A percentile compares a stretch with the other conserved stretches of the same genome.
phyloP scores from a whole-genome alignment of 2,329 filamentous ascomycete species.

The Fusarium sp. region DNA sequence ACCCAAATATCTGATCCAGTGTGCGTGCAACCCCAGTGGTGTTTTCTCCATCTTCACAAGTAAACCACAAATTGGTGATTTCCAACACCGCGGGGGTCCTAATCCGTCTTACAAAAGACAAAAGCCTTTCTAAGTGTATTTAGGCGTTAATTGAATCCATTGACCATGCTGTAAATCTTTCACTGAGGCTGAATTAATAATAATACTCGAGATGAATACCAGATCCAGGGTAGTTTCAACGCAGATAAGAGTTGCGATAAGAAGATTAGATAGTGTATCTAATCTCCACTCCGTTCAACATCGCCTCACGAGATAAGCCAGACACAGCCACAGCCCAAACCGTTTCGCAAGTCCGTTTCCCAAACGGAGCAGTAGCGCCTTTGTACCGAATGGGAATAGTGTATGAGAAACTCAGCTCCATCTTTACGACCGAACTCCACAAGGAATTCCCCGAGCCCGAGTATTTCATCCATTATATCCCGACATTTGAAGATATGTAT shows the following conservation, averaged over 20 bases:
- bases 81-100: too few species aligned
- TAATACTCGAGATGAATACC: background rate
- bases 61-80: too few species aligned
- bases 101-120: too few species aligned
- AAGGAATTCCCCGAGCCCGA: background rate
- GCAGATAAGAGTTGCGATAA: rapidly evolving
- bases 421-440: background rate
- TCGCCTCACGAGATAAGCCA: background rate
- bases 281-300: background rate
- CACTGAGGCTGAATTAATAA: background rate
- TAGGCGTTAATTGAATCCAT: too few species aligned
- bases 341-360: background rate
- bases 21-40: too few species aligned
- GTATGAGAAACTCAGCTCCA: too few species aligned
- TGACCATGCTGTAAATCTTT: rapidly evolving
- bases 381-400: background rate
- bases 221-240: background rate
- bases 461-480: background rate
- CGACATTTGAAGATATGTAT: background rate
- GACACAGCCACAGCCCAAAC: background rate
- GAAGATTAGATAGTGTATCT: background rate
- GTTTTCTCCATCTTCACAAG: too few species aligned
- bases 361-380: background rate
- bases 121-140: rapidly evolving
- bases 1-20: too few species aligned